Conservation (phyloP, 345 rosid genomes). For the Angophora floribunda region DNA sequence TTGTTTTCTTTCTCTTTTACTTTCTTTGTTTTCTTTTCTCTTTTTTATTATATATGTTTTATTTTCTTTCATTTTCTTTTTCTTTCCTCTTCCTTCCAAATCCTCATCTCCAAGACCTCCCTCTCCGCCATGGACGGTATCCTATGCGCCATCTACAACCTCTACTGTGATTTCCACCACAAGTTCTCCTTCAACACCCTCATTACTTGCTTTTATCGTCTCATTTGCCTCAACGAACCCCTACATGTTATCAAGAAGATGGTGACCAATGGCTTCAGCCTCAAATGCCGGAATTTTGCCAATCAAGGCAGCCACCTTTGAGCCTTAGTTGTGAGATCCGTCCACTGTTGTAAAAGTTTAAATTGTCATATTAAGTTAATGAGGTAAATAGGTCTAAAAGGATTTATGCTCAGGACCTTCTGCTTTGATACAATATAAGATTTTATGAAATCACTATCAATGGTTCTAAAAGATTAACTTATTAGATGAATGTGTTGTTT, state of each 20-base stretch:
- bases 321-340: background rate
- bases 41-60: background rate
- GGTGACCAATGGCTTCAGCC: background rate
- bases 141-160: background rate
- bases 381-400: too few species aligned
- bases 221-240: background rate
- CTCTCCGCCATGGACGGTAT: background rate
- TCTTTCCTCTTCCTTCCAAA: background rate
- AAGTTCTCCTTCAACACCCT: background rate
- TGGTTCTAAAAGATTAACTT: too few species aligned
- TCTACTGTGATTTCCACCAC: background rate
- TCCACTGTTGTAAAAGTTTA: too few species aligned
- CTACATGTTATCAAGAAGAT: background rate
- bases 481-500: too few species aligned
- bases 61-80: background rate
- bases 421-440: too few species aligned
- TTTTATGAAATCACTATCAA: too few species aligned
- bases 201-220: background rate
- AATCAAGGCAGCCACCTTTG: background rate
- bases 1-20: background rate
- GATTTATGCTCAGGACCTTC: too few species aligned
- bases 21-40: background rate
- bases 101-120: background rate
- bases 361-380: too few species aligned
- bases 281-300: background rate